A percentile compares a stretch with the other conserved stretches of the same genome.
phyloP scores from a whole-genome alignment of 441 rosid species.

The Euphorbia schlechtendalii region DNA sequence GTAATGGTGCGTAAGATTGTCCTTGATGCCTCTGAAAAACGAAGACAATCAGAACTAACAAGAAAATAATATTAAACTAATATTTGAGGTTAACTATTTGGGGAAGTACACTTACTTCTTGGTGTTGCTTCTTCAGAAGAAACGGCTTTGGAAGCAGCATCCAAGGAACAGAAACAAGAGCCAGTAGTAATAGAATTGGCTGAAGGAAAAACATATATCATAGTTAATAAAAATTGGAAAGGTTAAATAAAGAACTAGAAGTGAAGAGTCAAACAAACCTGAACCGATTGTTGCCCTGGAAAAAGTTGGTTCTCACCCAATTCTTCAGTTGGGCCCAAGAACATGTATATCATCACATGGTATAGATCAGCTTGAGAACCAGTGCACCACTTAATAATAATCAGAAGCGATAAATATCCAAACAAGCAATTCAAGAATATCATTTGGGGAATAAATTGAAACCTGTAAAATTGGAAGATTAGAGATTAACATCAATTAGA shows the following conservation, averaged over 20 bases:
- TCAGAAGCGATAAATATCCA: conserved; percentile 80
- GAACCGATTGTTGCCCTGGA: conserved; percentile 55
- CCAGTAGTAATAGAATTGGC: conserved; percentile 64
- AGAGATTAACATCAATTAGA: neutral
- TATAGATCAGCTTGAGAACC: conserved; percentile 96
- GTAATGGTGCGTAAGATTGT: conserved; percentile 44
- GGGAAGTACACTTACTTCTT: conserved; percentile 41
- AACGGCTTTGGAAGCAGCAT: conserved; percentile 96
- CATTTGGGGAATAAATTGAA: conserved; percentile 81
- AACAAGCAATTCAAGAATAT: conserved; percentile 85
- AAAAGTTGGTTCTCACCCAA: conserved; percentile 87
- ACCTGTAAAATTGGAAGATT: conserved; percentile 45
- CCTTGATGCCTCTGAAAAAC: conserved; percentile 75
- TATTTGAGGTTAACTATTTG: neutral
- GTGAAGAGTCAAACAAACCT: conserved; percentile 36
- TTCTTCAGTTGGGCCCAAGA: conserved; percentile 85
- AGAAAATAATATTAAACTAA: conserved; percentile 4
- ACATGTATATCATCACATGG: conserved; percentile 94
- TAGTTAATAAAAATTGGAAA: conserved; percentile 5
- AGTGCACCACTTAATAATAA: conserved; percentile 80
- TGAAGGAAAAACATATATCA: conserved; percentile 23
- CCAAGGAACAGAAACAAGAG: conserved; percentile 90
- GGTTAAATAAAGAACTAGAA: too few species aligned
- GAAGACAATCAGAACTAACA: conserved; percentile 14
- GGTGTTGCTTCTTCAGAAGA: conserved; percentile 73